Evolutionary conservation across 2,329 filamentous ascomycete genomes (phyloP).

Genomic region (Talaromyces marneffei): DNA sequence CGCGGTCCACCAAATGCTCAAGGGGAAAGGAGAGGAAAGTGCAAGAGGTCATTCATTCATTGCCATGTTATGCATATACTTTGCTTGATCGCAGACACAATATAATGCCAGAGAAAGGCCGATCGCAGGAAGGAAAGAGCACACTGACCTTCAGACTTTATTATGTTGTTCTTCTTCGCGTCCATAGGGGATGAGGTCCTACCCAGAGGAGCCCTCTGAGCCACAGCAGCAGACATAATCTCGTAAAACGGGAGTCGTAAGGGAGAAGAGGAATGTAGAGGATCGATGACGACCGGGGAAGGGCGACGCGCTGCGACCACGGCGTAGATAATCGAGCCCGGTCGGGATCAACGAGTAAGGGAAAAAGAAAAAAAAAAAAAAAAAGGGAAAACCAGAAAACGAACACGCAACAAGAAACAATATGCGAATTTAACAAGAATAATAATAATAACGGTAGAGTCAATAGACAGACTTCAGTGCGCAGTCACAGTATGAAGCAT

Average conservation of each 20-base stretch:
- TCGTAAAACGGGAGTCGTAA: background rate
- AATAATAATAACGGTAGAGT: slow-evolving; percentile 2
- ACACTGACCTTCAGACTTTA: slow-evolving; percentile 36
- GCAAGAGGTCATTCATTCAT: background rate
- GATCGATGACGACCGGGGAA: slow-evolving; percentile 19
- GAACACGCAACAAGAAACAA: slow-evolving; percentile 14
- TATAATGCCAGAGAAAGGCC: slow-evolving; percentile 2
- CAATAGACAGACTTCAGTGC: background rate
- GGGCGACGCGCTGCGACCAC: slow-evolving; percentile 16
- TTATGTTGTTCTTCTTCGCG: slow-evolving; percentile 31
- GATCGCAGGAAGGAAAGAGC: slow-evolving; percentile 13
- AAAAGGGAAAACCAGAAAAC: slow-evolving; percentile 14
- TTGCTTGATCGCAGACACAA: background rate
- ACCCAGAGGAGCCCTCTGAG: slow-evolving; percentile 30
- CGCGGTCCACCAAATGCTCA: slow-evolving; percentile 29
- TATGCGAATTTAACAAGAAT: slow-evolving; percentile 17
- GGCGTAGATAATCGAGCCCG: background rate
- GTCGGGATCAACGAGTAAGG: background rate
- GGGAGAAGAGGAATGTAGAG: slow-evolving; percentile 1
- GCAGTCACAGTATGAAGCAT: background rate
- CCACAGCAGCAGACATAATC: slow-evolving; percentile 39
- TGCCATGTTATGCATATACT: background rate
- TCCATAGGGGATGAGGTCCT: slow-evolving; percentile 40
- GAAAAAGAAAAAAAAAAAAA: slow-evolving; percentile 14
- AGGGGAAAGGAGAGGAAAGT: slow-evolving; percentile 17